Percentiles rank a stretch among this genome's conserved stretches.
Evolutionary conservation across 345 rosid species (phyloP).

Genomic region (Noccaea bulbosa): DNA sequence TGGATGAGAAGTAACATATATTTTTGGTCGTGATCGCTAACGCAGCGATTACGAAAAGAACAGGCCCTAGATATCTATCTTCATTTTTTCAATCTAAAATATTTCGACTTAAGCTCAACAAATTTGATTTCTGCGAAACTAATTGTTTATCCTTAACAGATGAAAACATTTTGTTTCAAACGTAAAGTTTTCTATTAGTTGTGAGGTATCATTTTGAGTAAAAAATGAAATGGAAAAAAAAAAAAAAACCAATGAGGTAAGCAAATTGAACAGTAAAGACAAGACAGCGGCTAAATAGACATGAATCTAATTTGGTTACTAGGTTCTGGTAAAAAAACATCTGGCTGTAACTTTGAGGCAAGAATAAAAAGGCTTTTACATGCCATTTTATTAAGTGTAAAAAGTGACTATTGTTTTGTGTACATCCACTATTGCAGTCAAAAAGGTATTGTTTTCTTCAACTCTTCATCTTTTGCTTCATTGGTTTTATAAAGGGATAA

Average conservation of each 20-base stretch:
- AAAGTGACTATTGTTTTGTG: constrained; percentile 38
- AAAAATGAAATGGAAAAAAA: background rate
- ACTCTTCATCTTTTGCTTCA: constrained; percentile 29
- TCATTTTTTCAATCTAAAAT: background rate
- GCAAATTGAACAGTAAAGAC: constrained; percentile 19
- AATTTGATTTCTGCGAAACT: background rate
- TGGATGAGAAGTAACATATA: too few relatives aligned
- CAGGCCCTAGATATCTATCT: constrained; percentile 5
- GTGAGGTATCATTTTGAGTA: constrained; percentile 1
- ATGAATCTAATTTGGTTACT: constrained; percentile 29
- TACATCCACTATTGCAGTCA: constrained; percentile 47
- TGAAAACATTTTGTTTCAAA: background rate
- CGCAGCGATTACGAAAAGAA: too few relatives aligned
- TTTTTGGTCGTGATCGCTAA: too few relatives aligned
- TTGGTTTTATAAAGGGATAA: constrained; percentile 28
- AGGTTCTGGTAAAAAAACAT: constrained; percentile 41
- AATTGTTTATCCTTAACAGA: background rate
- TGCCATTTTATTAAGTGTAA: constrained; percentile 40
- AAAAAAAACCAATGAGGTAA: background rate
- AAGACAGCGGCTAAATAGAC: constrained; percentile 35
- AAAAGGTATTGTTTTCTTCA: constrained; percentile 12
- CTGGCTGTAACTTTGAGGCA: constrained; percentile 50
- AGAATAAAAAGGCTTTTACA: constrained; percentile 21
- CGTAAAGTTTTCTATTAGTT: background rate
- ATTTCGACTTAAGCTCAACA: background rate